Base-by-base conservation (phyloP, 257 asterid species). In the Solanum chmielewskii region DNA sequence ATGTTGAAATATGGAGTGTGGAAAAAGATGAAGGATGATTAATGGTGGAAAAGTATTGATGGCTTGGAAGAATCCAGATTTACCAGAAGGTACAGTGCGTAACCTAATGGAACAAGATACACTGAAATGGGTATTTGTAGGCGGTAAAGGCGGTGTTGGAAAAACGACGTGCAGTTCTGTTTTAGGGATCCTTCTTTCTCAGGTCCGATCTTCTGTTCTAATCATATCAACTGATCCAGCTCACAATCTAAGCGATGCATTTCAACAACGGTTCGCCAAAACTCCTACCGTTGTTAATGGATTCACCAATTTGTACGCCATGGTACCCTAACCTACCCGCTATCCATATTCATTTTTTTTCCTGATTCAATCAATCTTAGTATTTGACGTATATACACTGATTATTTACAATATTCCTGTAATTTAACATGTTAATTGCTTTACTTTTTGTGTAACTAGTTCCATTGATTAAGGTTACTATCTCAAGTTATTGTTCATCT, bases 201-300 rank as follows among this genome's bases (percentile, higher is more conserved):
- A 90, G 83, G 97, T 94, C 83, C 94, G 98, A 41, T 86, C 94
- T 11, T 95, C 99, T 73, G 99, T 96, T 89, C 97, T 96, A 84
- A 92, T 96, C 86, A 96, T 96, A 87, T 95, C 99, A 86, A 96
- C 99, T 71, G 99, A 96, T 88, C 99, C 99, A 12, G 99, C 99
- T 6, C 99, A 96, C 89, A 96, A 94, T 91, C 96, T 96, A 29
- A 95, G 99, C 91, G 99, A 96, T 88, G 98, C 98, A 35, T 96
- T 97, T 77, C 98, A 97, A 89, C 99, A 97, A 85, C 92, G 89
- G 84, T 97, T 97, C 88, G 96, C 98, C 81, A 97, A 95, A 93
- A 83, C 89, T 83, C 99, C 99, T 10, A 93, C 96, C 31, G 98
- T 97, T 15, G 98, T 97, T 86, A 94, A 92, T 90, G 98, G 99